Conservation (phyloP, 176 grass and related monocot species). For the Rhynchospora pubera region DNA sequence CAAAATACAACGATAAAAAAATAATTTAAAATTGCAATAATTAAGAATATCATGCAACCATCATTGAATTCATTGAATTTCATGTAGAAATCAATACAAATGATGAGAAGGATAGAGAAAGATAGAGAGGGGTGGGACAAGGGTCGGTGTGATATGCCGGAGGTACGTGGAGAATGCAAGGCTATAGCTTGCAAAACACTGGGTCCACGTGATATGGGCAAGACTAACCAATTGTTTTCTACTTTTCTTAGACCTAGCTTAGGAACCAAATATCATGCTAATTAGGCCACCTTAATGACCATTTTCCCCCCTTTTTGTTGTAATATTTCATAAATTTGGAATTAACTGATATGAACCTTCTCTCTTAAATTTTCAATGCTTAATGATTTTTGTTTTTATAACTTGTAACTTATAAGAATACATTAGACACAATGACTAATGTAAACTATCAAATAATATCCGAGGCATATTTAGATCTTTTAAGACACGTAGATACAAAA, state of each 20-base stretch:
- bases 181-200: background rate
- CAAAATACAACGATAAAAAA: no score
- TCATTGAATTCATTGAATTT: background rate
- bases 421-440: no score
- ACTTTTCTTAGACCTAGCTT: background rate
- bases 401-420: no score
- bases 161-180: background rate
- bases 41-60: background rate
- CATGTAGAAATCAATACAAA: background rate
- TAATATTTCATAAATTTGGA: no score
- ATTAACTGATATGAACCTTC: no score
- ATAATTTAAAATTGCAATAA: background rate
- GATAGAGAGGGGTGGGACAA: background rate
- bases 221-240: background rate
- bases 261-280: background rate
- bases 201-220: background rate
- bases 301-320: no score
- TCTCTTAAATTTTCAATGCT: no score
- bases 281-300: background rate
- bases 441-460: no score
- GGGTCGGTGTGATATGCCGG: constrained; percentile 6
- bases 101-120: constrained; percentile 3
- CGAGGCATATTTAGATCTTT: no score
- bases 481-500: no score
- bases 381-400: no score